Conservation (phyloP, 2,329 filamentous ascomycete genomes). For the Dothidotthia symphoricarpi region DNA sequence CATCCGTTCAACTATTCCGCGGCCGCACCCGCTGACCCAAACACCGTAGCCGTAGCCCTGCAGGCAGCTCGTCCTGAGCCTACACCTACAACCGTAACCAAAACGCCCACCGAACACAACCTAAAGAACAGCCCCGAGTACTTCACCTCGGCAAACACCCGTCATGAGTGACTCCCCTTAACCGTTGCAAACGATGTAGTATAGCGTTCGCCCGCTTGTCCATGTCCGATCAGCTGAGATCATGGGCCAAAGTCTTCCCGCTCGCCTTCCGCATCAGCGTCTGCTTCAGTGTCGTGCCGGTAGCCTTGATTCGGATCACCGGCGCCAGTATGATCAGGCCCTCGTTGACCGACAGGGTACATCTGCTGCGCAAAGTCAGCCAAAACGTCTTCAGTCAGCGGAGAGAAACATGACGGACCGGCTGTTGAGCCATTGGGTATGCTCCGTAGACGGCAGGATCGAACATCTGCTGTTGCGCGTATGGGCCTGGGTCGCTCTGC, state of each 20-base stretch:
- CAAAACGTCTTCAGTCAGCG: background rate
- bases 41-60: slow-evolving; percentile 18
- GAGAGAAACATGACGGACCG: slow-evolving; percentile 55
- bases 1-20: slow-evolving; percentile 30
- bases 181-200: too few species aligned
- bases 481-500: slow-evolving; percentile 69
- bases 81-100: background rate
- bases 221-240: background rate
- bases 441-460: slow-evolving; percentile 77
- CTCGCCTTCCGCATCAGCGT: slow-evolving; percentile 43
- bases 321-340: slow-evolving; percentile 37
- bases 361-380: slow-evolving; percentile 26
- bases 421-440: slow-evolving; percentile 80
- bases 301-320: slow-evolving; percentile 39
- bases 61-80: background rate
- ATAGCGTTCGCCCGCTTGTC: too few species aligned
- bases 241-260: slow-evolving; percentile 39
- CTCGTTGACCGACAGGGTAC: slow-evolving; percentile 42
- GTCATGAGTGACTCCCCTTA: too few species aligned
- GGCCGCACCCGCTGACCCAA: slow-evolving; percentile 33
- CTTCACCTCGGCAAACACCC: too few species aligned
- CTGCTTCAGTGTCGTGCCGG: slow-evolving; percentile 38
- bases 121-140: too few species aligned
- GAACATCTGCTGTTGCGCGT: slow-evolving; percentile 81
- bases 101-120: slow-evolving; percentile 9